A percentile compares a stretch with the other conserved stretches of the same genome.
Conservation (phyloP, 1,284 basidiomycete species). For the Leccinum pallidistipes region DNA sequence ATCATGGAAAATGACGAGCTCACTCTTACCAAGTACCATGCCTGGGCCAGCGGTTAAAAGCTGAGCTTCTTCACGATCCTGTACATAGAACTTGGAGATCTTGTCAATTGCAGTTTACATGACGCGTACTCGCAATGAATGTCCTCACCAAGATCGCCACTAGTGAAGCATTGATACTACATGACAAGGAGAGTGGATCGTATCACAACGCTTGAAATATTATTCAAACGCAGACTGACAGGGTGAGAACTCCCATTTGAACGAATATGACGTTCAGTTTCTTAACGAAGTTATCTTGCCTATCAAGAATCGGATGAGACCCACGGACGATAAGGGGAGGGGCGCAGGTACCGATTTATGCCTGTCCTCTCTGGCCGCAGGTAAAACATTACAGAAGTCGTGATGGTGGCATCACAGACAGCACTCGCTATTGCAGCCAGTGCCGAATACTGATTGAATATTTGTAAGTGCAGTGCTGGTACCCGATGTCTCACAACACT, state of each 20-base stretch:
- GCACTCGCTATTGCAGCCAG: slow-evolving; percentile 14
- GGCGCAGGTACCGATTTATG: slow-evolving; percentile 11
- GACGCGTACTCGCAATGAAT: not conserved
- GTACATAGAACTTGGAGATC: slow-evolving; percentile 12
- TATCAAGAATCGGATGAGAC: not conserved
- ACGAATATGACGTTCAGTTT: slow-evolving; percentile 21
- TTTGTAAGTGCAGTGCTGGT: not conserved
- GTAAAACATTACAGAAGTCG: slow-evolving; percentile 21
- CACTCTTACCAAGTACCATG: slow-evolving; percentile 18
- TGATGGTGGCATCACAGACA: slow-evolving; percentile 23
- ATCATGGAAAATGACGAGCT: not conserved
- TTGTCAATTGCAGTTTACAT: not conserved
- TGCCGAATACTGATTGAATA: slow-evolving; percentile 3
- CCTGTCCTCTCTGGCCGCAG: slow-evolving; percentile 17
- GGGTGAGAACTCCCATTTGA: slow-evolving; percentile 28
- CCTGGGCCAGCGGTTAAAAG: slow-evolving; percentile 13
- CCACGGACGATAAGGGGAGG: not conserved
- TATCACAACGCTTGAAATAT: too few relatives aligned
- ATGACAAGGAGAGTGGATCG: not conserved
- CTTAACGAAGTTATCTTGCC: slow-evolving; percentile 12
- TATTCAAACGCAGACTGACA: slow-evolving; percentile 10
- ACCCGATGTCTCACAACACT: not conserved
- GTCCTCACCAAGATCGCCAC: slow-evolving; percentile 18
- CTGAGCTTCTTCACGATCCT: not conserved
- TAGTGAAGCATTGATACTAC: slow-evolving; percentile 16